Percentiles rank a stretch among this genome's conserved stretches.
These are phyloP conservation scores for Cydonia oblonga DNA, from an alignment of 331 rosid species.

Conservation along the genomic window DNA sequence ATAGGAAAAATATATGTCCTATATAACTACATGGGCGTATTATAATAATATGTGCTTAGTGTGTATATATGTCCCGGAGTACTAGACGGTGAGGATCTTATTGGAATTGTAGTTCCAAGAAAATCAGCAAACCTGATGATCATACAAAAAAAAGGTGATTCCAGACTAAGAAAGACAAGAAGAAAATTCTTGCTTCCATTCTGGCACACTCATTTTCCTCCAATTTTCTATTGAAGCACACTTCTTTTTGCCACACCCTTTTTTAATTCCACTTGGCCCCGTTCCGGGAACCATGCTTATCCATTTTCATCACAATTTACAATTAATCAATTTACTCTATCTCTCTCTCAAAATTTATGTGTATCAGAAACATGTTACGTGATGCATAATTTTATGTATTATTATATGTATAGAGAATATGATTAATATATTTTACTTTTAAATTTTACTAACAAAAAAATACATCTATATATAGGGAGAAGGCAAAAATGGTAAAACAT, in stretches of 20 bases:
- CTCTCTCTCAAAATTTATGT: neutral
- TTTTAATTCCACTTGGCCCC: slow-evolving; percentile 19
- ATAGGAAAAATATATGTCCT: too few relatives aligned
- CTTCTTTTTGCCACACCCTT: slow-evolving; percentile 19
- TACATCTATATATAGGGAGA: too few relatives aligned
- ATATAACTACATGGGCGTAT: too few relatives aligned
- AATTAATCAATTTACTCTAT: neutral
- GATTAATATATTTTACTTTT: neutral
- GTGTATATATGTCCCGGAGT: neutral
- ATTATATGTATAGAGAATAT: too few relatives aligned
- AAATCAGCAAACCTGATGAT: neutral
- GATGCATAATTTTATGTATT: neutral
- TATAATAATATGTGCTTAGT: too few relatives aligned
- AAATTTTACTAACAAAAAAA: too few relatives aligned
- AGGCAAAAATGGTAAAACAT: too few relatives aligned
- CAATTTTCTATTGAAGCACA: slow-evolving; percentile 25
- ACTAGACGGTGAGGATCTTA: neutral
- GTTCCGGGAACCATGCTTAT: slow-evolving; percentile 35
- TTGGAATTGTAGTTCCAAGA: slow-evolving; percentile 16
- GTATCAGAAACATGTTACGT: neutral
- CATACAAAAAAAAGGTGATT: slow-evolving; percentile 26
- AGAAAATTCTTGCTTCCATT: slow-evolving; percentile 47
- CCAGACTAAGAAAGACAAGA: slow-evolving; percentile 60
- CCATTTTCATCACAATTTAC: slow-evolving; percentile 13
- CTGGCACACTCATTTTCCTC: slow-evolving; percentile 44